phyloP scores from a whole-genome alignment of 164 flowering plant genomes.

The Dillenia turbinata region DNA sequence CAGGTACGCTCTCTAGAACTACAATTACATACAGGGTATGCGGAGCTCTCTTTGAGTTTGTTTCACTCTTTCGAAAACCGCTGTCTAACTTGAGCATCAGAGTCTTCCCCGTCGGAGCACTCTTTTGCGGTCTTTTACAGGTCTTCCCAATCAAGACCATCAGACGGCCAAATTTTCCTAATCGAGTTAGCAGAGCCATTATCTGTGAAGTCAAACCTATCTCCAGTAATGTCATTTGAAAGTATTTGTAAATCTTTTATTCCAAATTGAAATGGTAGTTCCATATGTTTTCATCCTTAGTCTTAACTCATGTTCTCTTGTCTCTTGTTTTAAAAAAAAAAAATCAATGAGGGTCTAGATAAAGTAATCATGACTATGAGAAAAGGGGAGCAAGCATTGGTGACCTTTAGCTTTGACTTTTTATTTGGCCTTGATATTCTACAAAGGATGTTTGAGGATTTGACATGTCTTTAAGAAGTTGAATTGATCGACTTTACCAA shows the following conservation, averaged over 20 bases:
- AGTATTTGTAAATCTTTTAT: constrained; percentile 12
- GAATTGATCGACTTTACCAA: constrained; percentile 40
- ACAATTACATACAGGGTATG: no score
- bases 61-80: no score
- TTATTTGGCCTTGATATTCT: constrained; percentile 12
- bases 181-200: no score
- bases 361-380: constrained; percentile 54
- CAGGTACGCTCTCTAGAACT: no score
- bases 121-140: no score
- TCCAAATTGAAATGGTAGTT: neutral
- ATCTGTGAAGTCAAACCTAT: no score
- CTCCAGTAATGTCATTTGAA: no score
- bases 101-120: no score
- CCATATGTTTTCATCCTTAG: neutral
- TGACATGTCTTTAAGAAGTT: constrained; percentile 31
- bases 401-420: constrained; percentile 25
- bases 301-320: neutral
- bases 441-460: constrained; percentile 11
- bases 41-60: no score
- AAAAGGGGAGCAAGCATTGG: constrained; percentile 37
- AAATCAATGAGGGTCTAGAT: constrained; percentile 41
- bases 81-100: no score
- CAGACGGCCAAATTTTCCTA: no score
- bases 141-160: no score
- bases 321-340: constrained; percentile 30